Conservation (phyloP, 129 eudicot genomes). For the Deinandra increscens region DNA sequence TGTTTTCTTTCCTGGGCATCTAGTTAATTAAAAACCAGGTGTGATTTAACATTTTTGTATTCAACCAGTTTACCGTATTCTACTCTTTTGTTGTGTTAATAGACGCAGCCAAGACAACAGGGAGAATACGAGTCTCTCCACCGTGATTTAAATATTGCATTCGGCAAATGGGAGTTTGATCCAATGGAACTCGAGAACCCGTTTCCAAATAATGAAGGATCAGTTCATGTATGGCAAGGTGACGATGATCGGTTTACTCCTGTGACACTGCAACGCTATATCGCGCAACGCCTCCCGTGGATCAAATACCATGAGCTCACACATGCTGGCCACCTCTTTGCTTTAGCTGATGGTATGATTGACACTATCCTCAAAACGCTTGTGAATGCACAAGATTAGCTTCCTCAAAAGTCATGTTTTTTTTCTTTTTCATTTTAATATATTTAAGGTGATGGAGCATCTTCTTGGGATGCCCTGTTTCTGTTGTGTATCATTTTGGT, state of each 20-base stretch:
- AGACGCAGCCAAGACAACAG: constrained; percentile 55
- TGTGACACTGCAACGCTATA: constrained; percentile 60
- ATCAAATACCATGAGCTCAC: constrained; percentile 69
- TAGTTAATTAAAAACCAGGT: not conserved
- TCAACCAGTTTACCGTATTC: not conserved
- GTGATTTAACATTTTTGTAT: not conserved
- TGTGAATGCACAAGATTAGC: constrained; percentile 30
- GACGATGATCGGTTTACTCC: constrained; percentile 65
- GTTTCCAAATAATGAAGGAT: constrained; percentile 52
- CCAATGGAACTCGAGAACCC: constrained; percentile 72
- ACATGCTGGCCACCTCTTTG: constrained; percentile 77
- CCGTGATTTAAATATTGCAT: constrained; percentile 63
- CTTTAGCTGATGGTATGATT: constrained; percentile 51
- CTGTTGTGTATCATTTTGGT: too few relatives aligned
- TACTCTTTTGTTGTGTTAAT: not conserved
- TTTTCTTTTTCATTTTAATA: too few relatives aligned
- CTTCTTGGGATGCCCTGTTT: not conserved
- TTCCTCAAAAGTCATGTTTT: not conserved
- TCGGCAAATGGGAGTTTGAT: constrained; percentile 83
- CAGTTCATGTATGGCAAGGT: constrained; percentile 80
- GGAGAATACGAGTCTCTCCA: constrained; percentile 76
- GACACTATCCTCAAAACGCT: constrained; percentile 52
- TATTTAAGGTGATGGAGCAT: not conserved
- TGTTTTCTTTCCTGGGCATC: not conserved
- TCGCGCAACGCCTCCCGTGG: constrained; percentile 65